Base-by-base conservation (phyloP, 495 filamentous ascomycete genomes). In the Staphylotrichum tortipilum region DNA sequence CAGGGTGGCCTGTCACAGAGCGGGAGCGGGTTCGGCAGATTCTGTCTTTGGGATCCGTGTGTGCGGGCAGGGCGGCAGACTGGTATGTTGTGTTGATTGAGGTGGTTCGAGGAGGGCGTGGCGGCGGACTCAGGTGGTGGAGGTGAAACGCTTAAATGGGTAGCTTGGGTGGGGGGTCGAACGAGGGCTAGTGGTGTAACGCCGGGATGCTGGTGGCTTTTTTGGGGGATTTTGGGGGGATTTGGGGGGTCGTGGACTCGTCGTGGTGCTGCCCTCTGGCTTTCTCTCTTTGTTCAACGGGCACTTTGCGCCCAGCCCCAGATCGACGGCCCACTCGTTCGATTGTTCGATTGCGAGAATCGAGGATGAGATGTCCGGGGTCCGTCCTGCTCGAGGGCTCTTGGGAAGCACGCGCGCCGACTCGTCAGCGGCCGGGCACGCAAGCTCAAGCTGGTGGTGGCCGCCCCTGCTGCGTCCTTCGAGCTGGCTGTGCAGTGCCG, bases 21-120 rank as follows among this genome's bases (percentile, higher is more conserved):
- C 23, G n/a, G 41, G 4, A 30, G 23, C 44, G 23, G 15, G 1
- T 37, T 23, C n/a, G 33, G 33, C 9, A 24, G 17, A 54, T 24
- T 33, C 15, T 7, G 19, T 24, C 35, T 28, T 15, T 23, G 17
- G 30, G 38, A 11, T 14, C 23, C 19, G 11, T 29, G 31, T 12
- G 31, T 17, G n/a, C n/a, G 19, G 39, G 42, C 28, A 14, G 22
- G 12, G 18, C 31, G 26, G 45, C 40, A n/a, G 29, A 40, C 44
- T 65, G 60, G 62, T 61, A 65, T 53, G 62, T 65, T 63, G 28
- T 54, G 39, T 31, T 36, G 31, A 39, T 36, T 38, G 58, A 15
- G 37, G 49, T 65, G 47, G 62, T 61, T 57, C 58, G 60, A 61
- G 60, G 40, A 41, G 33, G 11, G 43, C 30, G 41, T 28, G 41